phyloP scores from a whole-genome alignment of 2,329 filamentous ascomycete species.

The Rhynchosporium secalis region DNA sequence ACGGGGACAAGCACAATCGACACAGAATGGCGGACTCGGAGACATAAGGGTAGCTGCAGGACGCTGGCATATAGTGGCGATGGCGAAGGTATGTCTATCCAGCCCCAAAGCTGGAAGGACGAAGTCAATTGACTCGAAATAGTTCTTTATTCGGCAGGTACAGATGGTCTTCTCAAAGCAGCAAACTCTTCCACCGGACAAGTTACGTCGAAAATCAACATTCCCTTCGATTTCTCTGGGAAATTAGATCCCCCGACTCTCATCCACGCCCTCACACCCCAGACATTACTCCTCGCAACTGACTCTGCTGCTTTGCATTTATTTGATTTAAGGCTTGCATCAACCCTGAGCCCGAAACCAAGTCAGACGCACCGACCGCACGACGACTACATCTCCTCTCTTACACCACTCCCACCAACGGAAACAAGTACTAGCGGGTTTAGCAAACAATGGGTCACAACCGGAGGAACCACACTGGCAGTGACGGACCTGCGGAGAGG shows the following conservation, averaged over 20 bases:
- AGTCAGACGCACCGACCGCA: constrained; percentile 83
- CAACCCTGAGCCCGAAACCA: constrained; percentile 60
- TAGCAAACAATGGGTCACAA: constrained; percentile 93
- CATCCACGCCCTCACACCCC: constrained; percentile 80
- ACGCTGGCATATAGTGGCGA: constrained; percentile 77
- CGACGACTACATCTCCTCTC: constrained; percentile 86
- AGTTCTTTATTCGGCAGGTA: constrained; percentile 65
- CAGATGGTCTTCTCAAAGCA: constrained; percentile 57
- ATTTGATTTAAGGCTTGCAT: constrained; percentile 72
- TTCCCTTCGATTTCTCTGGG: constrained; percentile 55
- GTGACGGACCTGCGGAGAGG: constrained; percentile 86
- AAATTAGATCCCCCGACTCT: constrained; percentile 71
- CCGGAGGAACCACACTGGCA: constrained; percentile 85
- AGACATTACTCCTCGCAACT: constrained; percentile 84
- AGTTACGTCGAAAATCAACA: constrained; percentile 78
- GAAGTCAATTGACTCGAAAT: neutral
- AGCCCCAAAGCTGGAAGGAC: constrained; percentile 16
- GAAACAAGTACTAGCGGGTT: constrained; percentile 82
- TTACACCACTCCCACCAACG: constrained; percentile 79
- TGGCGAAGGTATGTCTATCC: constrained; percentile 62
- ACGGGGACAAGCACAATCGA: constrained; percentile 75
- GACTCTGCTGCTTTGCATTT: constrained; percentile 89
- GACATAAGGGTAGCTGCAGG: constrained; percentile 93
- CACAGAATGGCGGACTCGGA: constrained; percentile 79
- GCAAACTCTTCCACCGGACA: constrained; percentile 60